Base-by-base conservation (phyloP, 495 filamentous ascomycete genomes). In the Paragyromitra xinjiangensis region DNA sequence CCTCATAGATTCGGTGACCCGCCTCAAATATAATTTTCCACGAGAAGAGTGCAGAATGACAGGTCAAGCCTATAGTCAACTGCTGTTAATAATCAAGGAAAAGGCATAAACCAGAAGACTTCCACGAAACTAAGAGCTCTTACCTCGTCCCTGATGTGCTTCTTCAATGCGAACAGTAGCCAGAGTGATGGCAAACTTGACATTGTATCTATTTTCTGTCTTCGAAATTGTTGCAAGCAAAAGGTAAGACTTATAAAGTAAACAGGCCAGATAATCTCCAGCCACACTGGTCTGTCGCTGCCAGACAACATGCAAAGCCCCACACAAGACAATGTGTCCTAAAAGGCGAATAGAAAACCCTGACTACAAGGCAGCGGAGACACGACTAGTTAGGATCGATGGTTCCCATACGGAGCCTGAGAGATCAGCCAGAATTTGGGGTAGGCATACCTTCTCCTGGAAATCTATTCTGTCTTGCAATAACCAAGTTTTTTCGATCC, bases 1-100 rank as follows among this genome's bases (percentile, higher is more conserved):
- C 81, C 84, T 98, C 95, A 82, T 91, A 95, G 22, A 92, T 87
- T 51, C 91, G 90, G 73, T 92, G 87, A 56, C 91, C 87, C 53
- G 89, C 87, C 78, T 94, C 91, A 78, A 98, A 98, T 16, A 92
- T 85, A n/a, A 98, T 82, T 83, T 98, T 99, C 95, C 94, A 98
- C 1, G 94, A 94, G 82, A 93, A 93, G 12, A 91, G 89, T 24
- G 92, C 93, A 22, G 90, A 92, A 80, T 95, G 89, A 81, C 94
- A 98, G 84, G 92, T 92, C 6, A 97, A 83, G 1, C 94, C 94
- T 81, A 5, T 11, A 53, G 12, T 24, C 24, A 8, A 58, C 37
- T 34, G 3, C 8, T 63, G 0, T 71, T 61, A 71, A 26, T 39
- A 37, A 61, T n/a, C 11, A 37, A 48, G 12, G 34, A 29, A 50